Evolutionary conservation across 1,284 basidiomycete genomes (phyloP), one percentile per base, ranked within the genome.

Genomic region (Rhodotorula mucilaginosa): DNA sequence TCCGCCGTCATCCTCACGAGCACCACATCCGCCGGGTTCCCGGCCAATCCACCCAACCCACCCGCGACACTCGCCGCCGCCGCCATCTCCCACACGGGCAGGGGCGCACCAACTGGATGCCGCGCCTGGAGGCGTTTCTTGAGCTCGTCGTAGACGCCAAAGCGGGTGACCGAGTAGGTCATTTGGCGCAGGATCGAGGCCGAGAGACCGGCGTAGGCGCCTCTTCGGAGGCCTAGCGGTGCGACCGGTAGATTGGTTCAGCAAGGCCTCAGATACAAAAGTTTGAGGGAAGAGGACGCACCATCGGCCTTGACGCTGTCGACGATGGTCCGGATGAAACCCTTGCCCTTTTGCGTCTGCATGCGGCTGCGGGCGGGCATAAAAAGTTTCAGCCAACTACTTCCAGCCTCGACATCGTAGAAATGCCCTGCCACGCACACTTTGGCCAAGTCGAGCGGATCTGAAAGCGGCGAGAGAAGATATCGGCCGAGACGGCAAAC

Each of bases 101-200:
- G 51, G 7, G 58, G 18, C 29, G 67, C 58, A 29, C 79, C 79
- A 10, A 61, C 58, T 3, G 64, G 61, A 46, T 64, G 64, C 39
- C 59, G 52, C 29, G 56, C 39, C 8, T 66, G 47, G n/a, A 94
- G 78, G 7, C 88, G 76, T 83, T 89, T 91, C 85, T 95, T 95
- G 80, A 90, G 89, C 82, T 91, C 89, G 78, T 96, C 93, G 82
- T 95, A 95, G 31, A 91, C 91, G 86, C 92, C 94, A 84, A 96
- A 96, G 21, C 93, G 87, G 79, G 91, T 93, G 80, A 95, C 84
- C 59, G 91, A 93, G 83, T 95, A 95, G 61, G 89, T 92, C 92
- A 95, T 92, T 82, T 96, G 93, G 49, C 93, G 87, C 79, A 95
- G 83, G 86, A 92, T 89, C 46, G 93, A 95, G 47, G 92, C 93